phyloP scores from a whole-genome alignment of 2,329 filamentous ascomycete genomes.

The Aspergillus sp. region DNA sequence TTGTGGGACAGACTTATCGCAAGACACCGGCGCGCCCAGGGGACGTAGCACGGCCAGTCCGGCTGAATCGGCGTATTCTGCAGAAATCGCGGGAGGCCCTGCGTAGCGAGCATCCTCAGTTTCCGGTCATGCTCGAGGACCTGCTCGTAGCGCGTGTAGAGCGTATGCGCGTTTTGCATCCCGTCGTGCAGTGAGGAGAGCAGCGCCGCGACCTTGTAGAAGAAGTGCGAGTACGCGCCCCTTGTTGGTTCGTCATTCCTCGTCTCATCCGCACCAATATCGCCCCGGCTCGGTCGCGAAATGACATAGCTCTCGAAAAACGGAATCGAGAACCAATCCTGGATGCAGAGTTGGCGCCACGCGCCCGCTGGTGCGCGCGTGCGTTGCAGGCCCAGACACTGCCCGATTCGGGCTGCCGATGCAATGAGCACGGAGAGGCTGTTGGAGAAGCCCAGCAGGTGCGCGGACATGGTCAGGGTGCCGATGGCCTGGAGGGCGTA shows the following conservation, averaged over 20 bases:
- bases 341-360: slow-evolving; percentile 45
- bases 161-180: slow-evolving; percentile 37
- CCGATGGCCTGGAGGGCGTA: slow-evolving; percentile 54
- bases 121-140: slow-evolving; percentile 47
- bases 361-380: slow-evolving; percentile 34
- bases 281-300: slow-evolving; percentile 40
- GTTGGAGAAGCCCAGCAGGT: slow-evolving; percentile 55
- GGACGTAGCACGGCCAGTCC: slow-evolving; percentile 47
- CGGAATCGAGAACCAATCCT: slow-evolving; percentile 51
- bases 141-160: slow-evolving; percentile 47
- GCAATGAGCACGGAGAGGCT: slow-evolving; percentile 53
- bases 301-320: slow-evolving; percentile 46
- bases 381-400: slow-evolving; percentile 53
- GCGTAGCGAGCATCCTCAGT: slow-evolving; percentile 39
- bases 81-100: slow-evolving; percentile 42
- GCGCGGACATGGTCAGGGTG: slow-evolving; percentile 54
- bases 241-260: slow-evolving; percentile 40
- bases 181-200: slow-evolving; percentile 46
- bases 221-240: slow-evolving; percentile 41
- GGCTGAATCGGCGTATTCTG: slow-evolving; percentile 38
- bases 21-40: slow-evolving; percentile 45
- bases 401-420: slow-evolving; percentile 53
- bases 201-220: slow-evolving; percentile 44
- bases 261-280: slow-evolving; percentile 31
- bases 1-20: slow-evolving; percentile 49